A percentile compares a stretch with the other conserved stretches of the same genome.
Evolutionary conservation across 305 asterid species (phyloP).

Genomic region (Fraxinus ornus): DNA sequence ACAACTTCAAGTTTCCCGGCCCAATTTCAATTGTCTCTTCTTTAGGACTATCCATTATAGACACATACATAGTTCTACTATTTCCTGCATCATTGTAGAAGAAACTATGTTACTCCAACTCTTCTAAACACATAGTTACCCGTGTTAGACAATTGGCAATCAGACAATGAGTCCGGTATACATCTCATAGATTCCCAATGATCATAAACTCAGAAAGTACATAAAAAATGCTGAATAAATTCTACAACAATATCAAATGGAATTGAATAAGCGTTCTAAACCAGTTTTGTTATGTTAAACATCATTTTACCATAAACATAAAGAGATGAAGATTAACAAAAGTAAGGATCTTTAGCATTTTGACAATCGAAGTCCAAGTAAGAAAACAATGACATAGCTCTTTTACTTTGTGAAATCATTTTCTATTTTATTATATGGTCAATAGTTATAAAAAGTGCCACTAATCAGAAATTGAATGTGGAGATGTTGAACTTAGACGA

Average conservation of each 20-base stretch:
- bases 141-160: background rate
- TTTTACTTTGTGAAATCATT: background rate
- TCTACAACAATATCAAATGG: background rate
- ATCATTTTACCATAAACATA: background rate
- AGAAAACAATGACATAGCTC: background rate
- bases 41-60: conserved; percentile 29
- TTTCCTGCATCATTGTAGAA: conserved; percentile 42
- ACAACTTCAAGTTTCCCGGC: conserved; percentile 65
- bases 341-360: background rate
- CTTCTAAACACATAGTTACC: background rate
- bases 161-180: background rate
- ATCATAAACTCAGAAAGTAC: background rate
- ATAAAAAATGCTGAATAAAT: background rate
- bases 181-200: background rate
- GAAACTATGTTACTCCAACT: conserved; percentile 1
- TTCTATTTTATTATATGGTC: background rate
- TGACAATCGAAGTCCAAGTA: background rate
- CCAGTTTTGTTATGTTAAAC: background rate
- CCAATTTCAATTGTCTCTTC: conserved; percentile 63
- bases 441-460: background rate
- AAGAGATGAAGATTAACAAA: background rate
- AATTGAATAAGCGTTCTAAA: background rate
- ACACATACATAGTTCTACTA: conserved; percentile 18
- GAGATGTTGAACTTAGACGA: background rate
- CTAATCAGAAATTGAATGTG: background rate